These are phyloP conservation scores for Leishmania braziliensis DNA, from an alignment of 208 protist species.

Conservation along the genomic window DNA sequence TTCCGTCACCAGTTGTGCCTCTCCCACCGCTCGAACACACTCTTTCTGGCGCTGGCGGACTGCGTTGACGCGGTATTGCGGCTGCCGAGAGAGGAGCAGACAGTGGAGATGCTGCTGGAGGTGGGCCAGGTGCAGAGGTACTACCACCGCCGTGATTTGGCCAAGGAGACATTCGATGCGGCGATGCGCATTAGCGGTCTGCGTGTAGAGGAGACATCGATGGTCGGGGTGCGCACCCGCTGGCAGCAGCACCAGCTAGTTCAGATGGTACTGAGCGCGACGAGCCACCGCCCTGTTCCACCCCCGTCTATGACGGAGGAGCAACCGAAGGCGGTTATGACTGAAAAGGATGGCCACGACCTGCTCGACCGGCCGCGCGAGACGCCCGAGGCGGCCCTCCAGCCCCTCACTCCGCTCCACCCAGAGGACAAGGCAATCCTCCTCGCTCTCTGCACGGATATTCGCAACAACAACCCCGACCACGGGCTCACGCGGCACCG, in stretches of 20 bases:
- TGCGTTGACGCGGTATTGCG: constrained; percentile 72
- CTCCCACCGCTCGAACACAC: constrained; percentile 66
- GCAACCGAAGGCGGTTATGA: constrained; percentile 57
- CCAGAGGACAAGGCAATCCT: constrained; percentile 88
- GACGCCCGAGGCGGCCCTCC: constrained; percentile 40
- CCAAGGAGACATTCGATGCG: constrained; percentile 62
- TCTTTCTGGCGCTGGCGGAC: constrained; percentile 65
- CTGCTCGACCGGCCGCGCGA: constrained; percentile 79
- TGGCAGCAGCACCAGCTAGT: constrained; percentile 89
- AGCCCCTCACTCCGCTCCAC: constrained; percentile 59
- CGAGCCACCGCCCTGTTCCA: constrained; percentile 42
- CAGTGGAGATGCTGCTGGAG: constrained; percentile 75
- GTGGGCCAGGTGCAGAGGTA: constrained; percentile 85
- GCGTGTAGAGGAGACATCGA: constrained; percentile 67
- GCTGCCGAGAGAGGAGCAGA: constrained; percentile 47
- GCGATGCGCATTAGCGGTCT: constrained; percentile 73
- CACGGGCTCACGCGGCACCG: constrained; percentile 88
- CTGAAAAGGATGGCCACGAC: constrained; percentile 85
- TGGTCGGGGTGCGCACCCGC: constrained; percentile 90
- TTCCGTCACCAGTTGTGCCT: constrained; percentile 85
- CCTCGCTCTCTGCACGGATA: constrained; percentile 84
- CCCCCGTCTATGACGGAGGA: constrained; percentile 31
- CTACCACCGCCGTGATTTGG: constrained; percentile 84
- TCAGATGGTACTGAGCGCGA: constrained; percentile 83
- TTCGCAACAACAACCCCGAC: constrained; percentile 88